Percentiles rank a stretch among this genome's conserved stretches.
Conservation (phyloP, 257 asterid species). For the Solanum medicagineum region DNA sequence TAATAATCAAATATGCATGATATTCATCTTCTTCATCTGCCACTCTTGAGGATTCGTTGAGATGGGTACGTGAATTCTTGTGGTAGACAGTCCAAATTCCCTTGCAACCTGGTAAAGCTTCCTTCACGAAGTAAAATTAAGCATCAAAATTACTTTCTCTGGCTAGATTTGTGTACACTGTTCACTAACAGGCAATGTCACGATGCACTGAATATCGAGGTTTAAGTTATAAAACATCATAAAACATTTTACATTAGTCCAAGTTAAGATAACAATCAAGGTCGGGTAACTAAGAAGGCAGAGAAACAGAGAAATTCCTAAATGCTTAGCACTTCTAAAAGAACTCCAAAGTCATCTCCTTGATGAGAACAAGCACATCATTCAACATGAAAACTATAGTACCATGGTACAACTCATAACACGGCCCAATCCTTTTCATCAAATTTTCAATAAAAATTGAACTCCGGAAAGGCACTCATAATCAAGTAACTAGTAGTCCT, state of each 20-base stretch:
- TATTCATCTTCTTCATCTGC: constrained; percentile 89
- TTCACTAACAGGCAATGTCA: background rate
- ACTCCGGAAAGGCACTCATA: background rate
- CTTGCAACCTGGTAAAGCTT: constrained; percentile 87
- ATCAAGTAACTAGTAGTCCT: background rate
- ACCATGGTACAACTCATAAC: background rate
- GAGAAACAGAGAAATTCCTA: background rate
- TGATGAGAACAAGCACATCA: background rate
- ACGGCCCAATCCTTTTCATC: background rate
- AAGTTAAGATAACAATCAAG: background rate
- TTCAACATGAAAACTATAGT: background rate
- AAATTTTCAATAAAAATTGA: background rate
- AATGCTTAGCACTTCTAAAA: background rate
- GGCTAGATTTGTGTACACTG: background rate
- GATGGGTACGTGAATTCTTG: constrained; percentile 59
- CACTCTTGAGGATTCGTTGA: constrained; percentile 47
- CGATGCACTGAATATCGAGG: background rate
- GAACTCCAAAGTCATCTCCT: background rate
- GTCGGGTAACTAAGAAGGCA: background rate
- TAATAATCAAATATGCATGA: constrained; percentile 89
- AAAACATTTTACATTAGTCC: background rate
- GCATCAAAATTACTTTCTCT: background rate
- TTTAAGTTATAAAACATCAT: background rate
- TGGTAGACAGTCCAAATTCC: constrained; percentile 99
- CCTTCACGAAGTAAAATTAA: constrained; percentile 31